Evolutionary conservation across 495 filamentous ascomycete species (phyloP), one percentile per base, ranked within the genome.

Genomic region (Geopyxis carbonaria): DNA sequence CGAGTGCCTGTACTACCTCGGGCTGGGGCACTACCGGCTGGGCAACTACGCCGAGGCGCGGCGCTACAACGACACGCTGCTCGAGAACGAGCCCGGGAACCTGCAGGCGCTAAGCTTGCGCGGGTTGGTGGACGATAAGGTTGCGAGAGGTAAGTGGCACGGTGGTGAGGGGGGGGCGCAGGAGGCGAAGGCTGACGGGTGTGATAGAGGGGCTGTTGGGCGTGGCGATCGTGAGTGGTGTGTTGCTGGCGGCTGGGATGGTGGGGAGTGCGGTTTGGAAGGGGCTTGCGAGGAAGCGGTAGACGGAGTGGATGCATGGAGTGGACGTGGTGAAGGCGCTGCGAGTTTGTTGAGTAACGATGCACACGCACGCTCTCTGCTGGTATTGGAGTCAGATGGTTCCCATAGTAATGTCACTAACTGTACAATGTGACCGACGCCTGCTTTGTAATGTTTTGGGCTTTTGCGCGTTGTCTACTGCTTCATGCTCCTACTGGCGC

Each of bases 1-100:
- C 40, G 89, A 97, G 69, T 97, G 89, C 57, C 78, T 95, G 21
- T 97, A 93, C 65, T 97, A 97, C 60, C 71, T 97, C 9, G 89
- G 82, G 9, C 69, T 97, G 16, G 89, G 89, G 36, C 91, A 97
- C 64, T 97, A 84, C 73, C 92, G 93, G 64, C 73, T 97, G 6
- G 91, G 89, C 27, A 95, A 93, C 65, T 97, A 92, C 56, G 84
- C 75, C 20, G 87, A 97, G 57, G 86, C 89, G 30, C 68, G 86
- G 47, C 68, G 77, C 57, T 95, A 94, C 64, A 97, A 97, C 57
- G 89, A 97, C 45, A 63, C 82, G 13, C 64, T 97, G 38, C 62
- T 95, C 19, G 81, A 91, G 29, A 75, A 82, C 47, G 89, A 97
- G 60, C 84, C 82, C 1, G 73, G 62, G 20, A 97, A 95, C 59